phyloP scores from a whole-genome alignment of 2,329 filamentous ascomycete genomes.

The Ophiocordyceps robertsii region DNA sequence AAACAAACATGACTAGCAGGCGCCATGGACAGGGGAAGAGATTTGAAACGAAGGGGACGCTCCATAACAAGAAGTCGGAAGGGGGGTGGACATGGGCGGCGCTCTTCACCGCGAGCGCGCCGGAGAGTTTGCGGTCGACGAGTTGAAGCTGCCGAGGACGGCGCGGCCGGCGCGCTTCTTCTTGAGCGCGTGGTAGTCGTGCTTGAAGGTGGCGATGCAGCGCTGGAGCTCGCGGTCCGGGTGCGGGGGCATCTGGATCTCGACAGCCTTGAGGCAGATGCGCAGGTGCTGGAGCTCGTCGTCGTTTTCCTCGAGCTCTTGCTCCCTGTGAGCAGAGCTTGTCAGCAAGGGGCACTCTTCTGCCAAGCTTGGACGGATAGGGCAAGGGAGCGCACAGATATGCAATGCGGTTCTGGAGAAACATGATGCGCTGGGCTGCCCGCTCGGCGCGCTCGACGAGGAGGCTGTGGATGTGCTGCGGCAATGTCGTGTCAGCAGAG shows the following conservation, averaged over 20 bases:
- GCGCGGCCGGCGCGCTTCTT: constrained; percentile 23
- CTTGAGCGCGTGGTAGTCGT: constrained; percentile 40
- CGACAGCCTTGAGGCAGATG: constrained; percentile 48
- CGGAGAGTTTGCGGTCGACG: constrained; percentile 11
- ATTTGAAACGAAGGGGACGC: background rate
- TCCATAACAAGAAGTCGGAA: no score
- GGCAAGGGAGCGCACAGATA: constrained; percentile 34
- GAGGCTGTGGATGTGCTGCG: constrained; percentile 46
- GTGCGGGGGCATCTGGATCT: constrained; percentile 40
- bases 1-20: background rate
- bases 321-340: constrained; percentile 27
- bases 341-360: background rate
- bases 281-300: constrained; percentile 48
- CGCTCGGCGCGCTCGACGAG: constrained; percentile 44
- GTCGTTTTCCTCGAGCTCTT: constrained; percentile 41
- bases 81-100: background rate
- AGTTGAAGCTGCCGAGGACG: constrained; percentile 11
- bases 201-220: constrained; percentile 48
- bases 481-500: background rate
- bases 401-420: constrained; percentile 43
- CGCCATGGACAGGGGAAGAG: background rate
- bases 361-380: constrained; percentile 1
- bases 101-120: constrained; percentile 2
- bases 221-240: constrained; percentile 42
- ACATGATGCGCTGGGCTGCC: constrained; percentile 43